These are phyloP conservation scores for Penicillium brevicompactum DNA, from an alignment of 2,329 filamentous ascomycete species.

Conservation along the genomic window DNA sequence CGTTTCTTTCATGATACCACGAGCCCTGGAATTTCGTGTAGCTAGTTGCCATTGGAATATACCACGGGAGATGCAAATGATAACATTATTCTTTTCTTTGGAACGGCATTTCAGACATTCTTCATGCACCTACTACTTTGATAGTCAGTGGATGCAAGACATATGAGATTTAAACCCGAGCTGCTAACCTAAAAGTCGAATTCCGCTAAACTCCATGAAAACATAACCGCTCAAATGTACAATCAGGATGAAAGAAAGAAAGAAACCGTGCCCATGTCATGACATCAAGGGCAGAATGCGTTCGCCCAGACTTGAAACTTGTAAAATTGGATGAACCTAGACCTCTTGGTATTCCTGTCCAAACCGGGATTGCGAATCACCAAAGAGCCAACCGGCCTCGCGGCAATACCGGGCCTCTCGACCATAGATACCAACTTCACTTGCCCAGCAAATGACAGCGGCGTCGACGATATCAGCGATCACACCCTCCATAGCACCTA, in stretches of 20 bases:
- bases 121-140: neutral
- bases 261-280: slow-evolving; percentile 1
- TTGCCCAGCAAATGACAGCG: slow-evolving; percentile 90
- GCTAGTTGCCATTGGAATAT: slow-evolving; percentile 23
- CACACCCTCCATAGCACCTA: slow-evolving; percentile 88
- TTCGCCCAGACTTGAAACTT: neutral
- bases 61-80: slow-evolving; percentile 12
- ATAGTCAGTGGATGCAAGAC: neutral
- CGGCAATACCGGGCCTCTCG: slow-evolving; percentile 76
- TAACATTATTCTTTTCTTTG: neutral
- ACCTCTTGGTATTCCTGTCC: slow-evolving; percentile 20
- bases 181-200: neutral
- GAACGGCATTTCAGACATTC: neutral
- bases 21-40: slow-evolving; percentile 26
- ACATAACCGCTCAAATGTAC: slow-evolving; percentile 5
- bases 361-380: slow-evolving; percentile 50
- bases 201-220: neutral
- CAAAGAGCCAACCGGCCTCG: slow-evolving; percentile 87
- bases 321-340: slow-evolving; percentile 8
- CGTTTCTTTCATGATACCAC: slow-evolving; percentile 37
- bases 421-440: slow-evolving; percentile 71
- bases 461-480: slow-evolving; percentile 85
- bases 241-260: neutral
- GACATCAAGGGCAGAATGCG: neutral
- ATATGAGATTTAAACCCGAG: neutral